Evolutionary conservation across 2,329 filamentous ascomycete species (phyloP).

Genomic region (Sphaerulina populicola): DNA sequence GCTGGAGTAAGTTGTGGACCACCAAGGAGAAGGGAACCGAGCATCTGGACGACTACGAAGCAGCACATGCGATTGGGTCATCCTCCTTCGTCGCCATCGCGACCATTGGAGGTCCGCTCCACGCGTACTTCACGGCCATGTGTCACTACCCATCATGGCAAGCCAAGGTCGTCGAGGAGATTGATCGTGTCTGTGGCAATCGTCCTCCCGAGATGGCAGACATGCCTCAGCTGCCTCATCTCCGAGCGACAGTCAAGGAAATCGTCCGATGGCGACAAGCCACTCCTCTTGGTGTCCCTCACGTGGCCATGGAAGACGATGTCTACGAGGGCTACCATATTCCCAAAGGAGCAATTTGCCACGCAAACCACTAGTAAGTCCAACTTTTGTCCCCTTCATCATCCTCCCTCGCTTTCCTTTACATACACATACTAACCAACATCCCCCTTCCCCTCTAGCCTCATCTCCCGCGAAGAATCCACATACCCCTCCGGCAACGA

Average conservation of each 20-base stretch:
- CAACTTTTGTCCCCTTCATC: neutral
- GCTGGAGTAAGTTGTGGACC: constrained; percentile 31
- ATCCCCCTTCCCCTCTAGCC: constrained; percentile 14
- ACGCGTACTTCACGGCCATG: constrained; percentile 31
- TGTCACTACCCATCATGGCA: constrained; percentile 31
- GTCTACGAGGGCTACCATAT: constrained; percentile 35
- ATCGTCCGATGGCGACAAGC: constrained; percentile 31
- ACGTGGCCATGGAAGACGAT: constrained; percentile 32
- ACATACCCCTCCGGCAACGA: constrained; percentile 28
- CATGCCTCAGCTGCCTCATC: constrained; percentile 28
- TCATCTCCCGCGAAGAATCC: constrained; percentile 28
- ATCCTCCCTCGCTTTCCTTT: constrained; percentile 7
- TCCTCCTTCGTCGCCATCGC: constrained; percentile 32
- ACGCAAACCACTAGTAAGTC: constrained; percentile 32
- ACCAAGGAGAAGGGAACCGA: constrained; percentile 29
- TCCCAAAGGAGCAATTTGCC: constrained; percentile 32
- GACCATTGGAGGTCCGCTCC: constrained; percentile 30
- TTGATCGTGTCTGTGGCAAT: constrained; percentile 30
- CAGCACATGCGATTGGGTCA: constrained; percentile 31
- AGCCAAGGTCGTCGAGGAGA: constrained; percentile 27
- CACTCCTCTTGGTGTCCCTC: constrained; percentile 36
- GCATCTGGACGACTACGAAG: constrained; percentile 29
- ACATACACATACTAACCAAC: too few species aligned
- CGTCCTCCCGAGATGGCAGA: constrained; percentile 28
- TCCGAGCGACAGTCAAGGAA: constrained; percentile 32